Conservation (phyloP, 208 protist genomes). For the Trypanosoma cruzi region DNA sequence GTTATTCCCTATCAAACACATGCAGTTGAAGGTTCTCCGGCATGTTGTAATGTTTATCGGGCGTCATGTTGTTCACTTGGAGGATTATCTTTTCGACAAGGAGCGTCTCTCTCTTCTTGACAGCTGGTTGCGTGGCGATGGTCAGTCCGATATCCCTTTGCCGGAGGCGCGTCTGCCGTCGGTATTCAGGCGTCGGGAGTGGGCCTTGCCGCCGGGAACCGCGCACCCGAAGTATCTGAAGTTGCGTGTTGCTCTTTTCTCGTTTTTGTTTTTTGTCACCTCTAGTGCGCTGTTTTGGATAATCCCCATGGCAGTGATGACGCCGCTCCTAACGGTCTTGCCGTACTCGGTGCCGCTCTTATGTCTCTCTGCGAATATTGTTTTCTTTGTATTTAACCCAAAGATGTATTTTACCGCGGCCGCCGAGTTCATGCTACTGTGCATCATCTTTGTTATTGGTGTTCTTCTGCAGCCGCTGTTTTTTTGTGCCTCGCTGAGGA, state of each 20-base stretch:
- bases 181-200: slow-evolving; percentile 49
- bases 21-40: slow-evolving; percentile 48
- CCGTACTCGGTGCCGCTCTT: slow-evolving; percentile 21
- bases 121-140: slow-evolving; percentile 35
- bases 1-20: slow-evolving; percentile 49
- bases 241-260: slow-evolving; percentile 48
- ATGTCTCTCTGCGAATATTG: slow-evolving; percentile 19
- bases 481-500: not conserved
- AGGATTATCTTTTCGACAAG: slow-evolving; percentile 67
- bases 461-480: slow-evolving; percentile 10
- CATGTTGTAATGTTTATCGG: slow-evolving; percentile 43
- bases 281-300: slow-evolving; percentile 46
- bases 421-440: slow-evolving; percentile 11
- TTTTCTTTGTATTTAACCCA: slow-evolving; percentile 27
- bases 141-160: slow-evolving; percentile 39
- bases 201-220: slow-evolving; percentile 28
- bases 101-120: slow-evolving; percentile 42
- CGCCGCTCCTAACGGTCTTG: slow-evolving; percentile 18
- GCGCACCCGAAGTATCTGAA: slow-evolving; percentile 32
- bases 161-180: slow-evolving; percentile 32
- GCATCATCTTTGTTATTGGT: slow-evolving; percentile 11
- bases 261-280: slow-evolving; percentile 50
- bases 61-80: slow-evolving; percentile 46
- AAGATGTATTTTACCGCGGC: slow-evolving; percentile 12
- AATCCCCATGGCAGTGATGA: slow-evolving; percentile 37